Conservation (phyloP, 2,329 filamentous ascomycete genomes). For the Alternaria sp. region DNA sequence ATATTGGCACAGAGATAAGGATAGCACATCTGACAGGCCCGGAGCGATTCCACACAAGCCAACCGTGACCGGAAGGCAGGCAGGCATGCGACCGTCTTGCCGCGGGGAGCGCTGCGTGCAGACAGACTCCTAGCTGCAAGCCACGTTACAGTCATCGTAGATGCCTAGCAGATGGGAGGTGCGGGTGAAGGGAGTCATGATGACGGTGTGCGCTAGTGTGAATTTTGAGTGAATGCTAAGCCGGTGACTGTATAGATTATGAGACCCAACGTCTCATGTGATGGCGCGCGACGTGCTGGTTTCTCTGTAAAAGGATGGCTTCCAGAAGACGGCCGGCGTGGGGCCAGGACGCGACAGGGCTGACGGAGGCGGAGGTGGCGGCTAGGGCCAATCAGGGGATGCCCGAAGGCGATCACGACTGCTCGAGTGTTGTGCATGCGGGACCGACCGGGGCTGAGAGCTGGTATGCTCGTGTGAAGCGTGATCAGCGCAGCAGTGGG, state of each 20-base stretch:
- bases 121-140: background rate
- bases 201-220: background rate
- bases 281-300: background rate
- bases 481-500: background rate
- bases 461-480: background rate
- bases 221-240: background rate
- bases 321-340: conserved; percentile 17
- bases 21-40: conserved; percentile 9
- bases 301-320: background rate
- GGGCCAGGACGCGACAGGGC: conserved; percentile 19
- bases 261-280: background rate
- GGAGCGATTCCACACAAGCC: background rate
- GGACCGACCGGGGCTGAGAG: conserved; percentile 9
- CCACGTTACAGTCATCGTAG: conserved; percentile 1
- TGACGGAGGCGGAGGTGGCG: conserved; percentile 17
- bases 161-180: background rate
- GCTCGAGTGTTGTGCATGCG: conserved; percentile 13
- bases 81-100: background rate
- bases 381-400: conserved; percentile 20
- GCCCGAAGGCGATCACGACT: conserved; percentile 12
- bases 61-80: background rate
- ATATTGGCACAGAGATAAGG: conserved; percentile 13
- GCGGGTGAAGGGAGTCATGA: background rate
- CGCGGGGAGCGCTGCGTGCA: background rate
- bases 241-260: background rate